phyloP scores from a whole-genome alignment of 495 filamentous ascomycete genomes.

The Clavariopsis aquatica region DNA sequence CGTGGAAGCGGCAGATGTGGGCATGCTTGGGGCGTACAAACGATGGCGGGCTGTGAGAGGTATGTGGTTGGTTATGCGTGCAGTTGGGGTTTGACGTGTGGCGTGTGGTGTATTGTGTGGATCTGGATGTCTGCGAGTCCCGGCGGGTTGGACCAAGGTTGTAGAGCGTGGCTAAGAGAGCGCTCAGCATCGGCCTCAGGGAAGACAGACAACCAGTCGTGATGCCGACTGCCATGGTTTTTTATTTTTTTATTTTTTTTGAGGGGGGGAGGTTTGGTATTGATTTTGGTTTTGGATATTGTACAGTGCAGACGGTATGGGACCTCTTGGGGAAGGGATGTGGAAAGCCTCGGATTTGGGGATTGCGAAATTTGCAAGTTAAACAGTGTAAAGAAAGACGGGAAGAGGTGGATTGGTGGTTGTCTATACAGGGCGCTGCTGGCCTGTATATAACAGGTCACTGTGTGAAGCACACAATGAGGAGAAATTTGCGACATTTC shows the following conservation, averaged over 20 bases:
- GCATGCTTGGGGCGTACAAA: not conserved
- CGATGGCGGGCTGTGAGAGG: not conserved
- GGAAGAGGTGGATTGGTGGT: not conserved
- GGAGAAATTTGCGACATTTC: not conserved
- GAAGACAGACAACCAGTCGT: constrained; percentile 13
- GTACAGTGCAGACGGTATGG: not conserved
- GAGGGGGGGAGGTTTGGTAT: too few species aligned
- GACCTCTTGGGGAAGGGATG: too few species aligned
- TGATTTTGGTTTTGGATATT: not conserved
- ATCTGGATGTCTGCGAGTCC: not conserved
- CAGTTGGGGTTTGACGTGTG: not conserved
- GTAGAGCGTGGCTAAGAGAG: not conserved
- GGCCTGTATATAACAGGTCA: not conserved
- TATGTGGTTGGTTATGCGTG: not conserved
- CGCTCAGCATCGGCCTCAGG: constrained; percentile 11
- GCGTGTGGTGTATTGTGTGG: not conserved
- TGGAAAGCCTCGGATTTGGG: too few species aligned
- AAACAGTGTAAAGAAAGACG: not conserved
- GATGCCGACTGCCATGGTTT: constrained; percentile 4
- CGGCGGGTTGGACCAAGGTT: not conserved
- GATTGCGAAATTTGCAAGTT: too few species aligned
- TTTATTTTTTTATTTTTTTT: too few species aligned
- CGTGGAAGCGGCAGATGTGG: not conserved
- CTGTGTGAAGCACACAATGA: not conserved
- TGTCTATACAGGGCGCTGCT: too few species aligned